Conservation (phyloP, 192 early-diverging fungal genomes). For the Mycoemilia scoparia region DNA sequence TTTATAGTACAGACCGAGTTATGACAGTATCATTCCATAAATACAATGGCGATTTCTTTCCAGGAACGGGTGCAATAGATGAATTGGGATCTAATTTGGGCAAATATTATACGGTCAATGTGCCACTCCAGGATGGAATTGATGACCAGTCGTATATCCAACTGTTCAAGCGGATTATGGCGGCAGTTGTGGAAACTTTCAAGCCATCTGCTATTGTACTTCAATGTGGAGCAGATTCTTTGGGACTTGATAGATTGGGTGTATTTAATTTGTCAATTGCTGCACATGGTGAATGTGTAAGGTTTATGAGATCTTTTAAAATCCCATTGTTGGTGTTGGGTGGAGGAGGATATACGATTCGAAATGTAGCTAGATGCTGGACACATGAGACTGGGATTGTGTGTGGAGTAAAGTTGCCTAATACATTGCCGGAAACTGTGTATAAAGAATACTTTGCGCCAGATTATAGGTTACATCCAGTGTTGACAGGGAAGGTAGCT, state of each 20-base stretch:
- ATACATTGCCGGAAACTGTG: conserved; percentile 57
- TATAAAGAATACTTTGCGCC: conserved; percentile 75
- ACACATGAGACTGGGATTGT: conserved; percentile 83
- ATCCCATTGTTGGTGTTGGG: conserved; percentile 84
- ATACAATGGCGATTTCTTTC: conserved; percentile 89
- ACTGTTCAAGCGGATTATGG: conserved; percentile 57
- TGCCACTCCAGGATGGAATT: conserved; percentile 86
- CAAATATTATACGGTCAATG: conserved; percentile 86
- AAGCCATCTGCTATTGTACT: conserved; percentile 78
- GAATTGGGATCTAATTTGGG: conserved; percentile 77
- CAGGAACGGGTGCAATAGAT: conserved; percentile 77
- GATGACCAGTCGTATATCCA: conserved; percentile 72
- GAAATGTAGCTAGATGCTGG: conserved; percentile 95
- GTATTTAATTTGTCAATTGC: conserved; percentile 84
- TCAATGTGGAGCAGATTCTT: conserved; percentile 94
- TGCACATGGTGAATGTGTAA: conserved; percentile 81
- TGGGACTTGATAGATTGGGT: conserved; percentile 86
- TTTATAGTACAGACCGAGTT: conserved; percentile 82
- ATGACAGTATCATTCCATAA: conserved; percentile 94
- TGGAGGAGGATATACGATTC: conserved; percentile 93
- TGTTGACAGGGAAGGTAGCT: conserved; percentile 58
- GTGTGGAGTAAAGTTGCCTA: conserved; percentile 52
- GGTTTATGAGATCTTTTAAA: conserved; percentile 81
- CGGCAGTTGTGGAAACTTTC: conserved; percentile 86
- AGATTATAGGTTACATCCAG: conserved; percentile 78